Evolutionary conservation across 108 stramenopile genomes (phyloP), one percentile per base, ranked within the genome.

Genomic region (Skeletonema marinoi): DNA sequence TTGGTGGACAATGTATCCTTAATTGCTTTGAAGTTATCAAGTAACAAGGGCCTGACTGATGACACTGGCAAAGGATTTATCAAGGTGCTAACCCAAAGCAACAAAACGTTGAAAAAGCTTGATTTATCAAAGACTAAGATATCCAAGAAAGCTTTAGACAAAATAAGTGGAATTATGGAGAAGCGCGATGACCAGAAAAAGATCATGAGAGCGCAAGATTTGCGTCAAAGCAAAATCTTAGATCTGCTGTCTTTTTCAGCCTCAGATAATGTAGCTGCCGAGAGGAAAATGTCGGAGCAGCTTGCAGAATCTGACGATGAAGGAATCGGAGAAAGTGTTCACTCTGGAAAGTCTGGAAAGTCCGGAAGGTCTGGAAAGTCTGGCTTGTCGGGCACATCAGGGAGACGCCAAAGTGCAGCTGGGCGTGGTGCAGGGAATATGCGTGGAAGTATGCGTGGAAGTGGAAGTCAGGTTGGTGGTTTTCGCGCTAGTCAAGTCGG

Each of bases 1-100:
- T 46, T 78, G 29, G 77, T 78, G 11, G 77, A 78, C 11, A 78
- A 78, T 60, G 56, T 61, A 32, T 60, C 66, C 8, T 32, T 77
- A n/a, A 38, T 63, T 17, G 42, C 66, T 2, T 60, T 78, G 56
- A 50, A 78, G 42, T 35, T 78, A 16, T 46, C 33, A 41, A 66
- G 31, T 33, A 78, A 78, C 44, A 71, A 46, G 17, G 77, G 61
- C 17, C 30, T 70, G 19, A 71, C 63, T 14, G 77, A 78, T 29
- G 60, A 68, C 35, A 56, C 60, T 30, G 33, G 58, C 21, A 61
- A 39, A 54, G 48, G 61, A 1, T 63, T 56, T 30, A 48, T 70
- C 14, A 58, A 56, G 32, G 17, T 50, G 6, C 32, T 61, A 32
- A 75, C 35, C 11, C 65, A 74, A 39, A 66, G 54, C 35, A 74